These are phyloP conservation scores for Paralagenidium karlingii DNA, from an alignment of 352 stramenopile species.

Conservation along the genomic window DNA sequence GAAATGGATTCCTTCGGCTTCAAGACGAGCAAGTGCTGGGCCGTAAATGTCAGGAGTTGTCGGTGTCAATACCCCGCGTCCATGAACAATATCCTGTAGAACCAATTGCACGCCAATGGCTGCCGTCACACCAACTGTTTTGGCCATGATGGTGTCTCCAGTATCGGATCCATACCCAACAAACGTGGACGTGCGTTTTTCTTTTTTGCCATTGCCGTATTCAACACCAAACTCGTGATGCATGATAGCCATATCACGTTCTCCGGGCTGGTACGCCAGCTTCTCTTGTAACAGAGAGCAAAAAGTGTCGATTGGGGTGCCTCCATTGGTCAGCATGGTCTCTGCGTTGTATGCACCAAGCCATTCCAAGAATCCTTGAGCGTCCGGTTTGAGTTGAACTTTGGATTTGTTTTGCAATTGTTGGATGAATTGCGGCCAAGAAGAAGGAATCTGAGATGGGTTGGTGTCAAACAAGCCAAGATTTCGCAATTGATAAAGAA, in stretches of 20 bases:
- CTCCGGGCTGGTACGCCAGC: constrained; percentile 76
- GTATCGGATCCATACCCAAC: constrained; percentile 85
- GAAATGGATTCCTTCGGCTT: constrained; percentile 81
- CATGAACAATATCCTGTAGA: constrained; percentile 76
- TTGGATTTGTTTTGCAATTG: constrained; percentile 23
- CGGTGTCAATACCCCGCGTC: constrained; percentile 79
- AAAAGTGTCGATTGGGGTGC: constrained; percentile 74
- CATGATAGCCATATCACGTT: constrained; percentile 94
- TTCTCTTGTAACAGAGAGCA: constrained; percentile 81
- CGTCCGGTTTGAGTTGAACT: constrained; percentile 28
- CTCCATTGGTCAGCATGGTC: constrained; percentile 35
- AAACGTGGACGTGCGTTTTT: constrained; percentile 85
- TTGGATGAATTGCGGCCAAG: constrained; percentile 79
- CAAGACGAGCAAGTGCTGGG: constrained; percentile 67
- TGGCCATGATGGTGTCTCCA: constrained; percentile 91
- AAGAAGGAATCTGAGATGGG: constrained; percentile 21
- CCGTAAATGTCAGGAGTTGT: constrained; percentile 86
- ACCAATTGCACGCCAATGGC: constrained; percentile 91
- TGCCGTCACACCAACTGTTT: constrained; percentile 91
- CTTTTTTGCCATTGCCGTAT: constrained; percentile 63
- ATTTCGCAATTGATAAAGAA: constrained; percentile 84
- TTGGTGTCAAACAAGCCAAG: constrained; percentile 84
- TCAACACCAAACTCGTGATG: constrained; percentile 83
- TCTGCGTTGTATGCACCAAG: constrained; percentile 46
- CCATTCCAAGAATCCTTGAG: constrained; percentile 61